Evolutionary conservation across 1,284 basidiomycete species (phyloP), one percentile per base, ranked within the genome.

Genomic region (Marasmius fiardii): DNA sequence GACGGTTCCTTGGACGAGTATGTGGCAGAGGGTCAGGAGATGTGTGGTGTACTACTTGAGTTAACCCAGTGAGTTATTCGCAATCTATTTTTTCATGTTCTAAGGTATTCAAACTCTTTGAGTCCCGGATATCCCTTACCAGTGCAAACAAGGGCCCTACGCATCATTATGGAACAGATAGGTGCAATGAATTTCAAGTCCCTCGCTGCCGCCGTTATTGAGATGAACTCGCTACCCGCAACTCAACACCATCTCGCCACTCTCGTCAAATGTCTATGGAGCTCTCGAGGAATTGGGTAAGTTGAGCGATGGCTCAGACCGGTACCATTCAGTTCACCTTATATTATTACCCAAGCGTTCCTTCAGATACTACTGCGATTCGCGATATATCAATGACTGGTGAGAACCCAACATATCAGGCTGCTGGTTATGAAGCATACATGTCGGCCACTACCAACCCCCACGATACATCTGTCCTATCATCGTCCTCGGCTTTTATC

Each of bases 121-220:
- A 56, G 50, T 5, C 47, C 48, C 18, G 43, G 31, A n/a, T 56
- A 51, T 34, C 35, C 49, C 8, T 43, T 51, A 2, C 45, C 54
- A 14, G 45, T 52, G 10, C 54, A 49, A 35, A 51, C 28, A 16
- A 24, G 54, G 51, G 54, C 54, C 20, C 51, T 51, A 8, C 54
- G 49, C 14, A 10, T 56, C 12, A 51, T 55, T 1, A 55, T 55
- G 54, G 21, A 31, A 12, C 43, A 11, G 20, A 48, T 56, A 3
- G 54, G 54, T 37, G 24, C 48, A 16, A 39, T 56, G 49, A 50
- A 56, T 16, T 44, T 51, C 23, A 34, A 51, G 18, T 20, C 45
- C 5, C 48, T 56, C 10, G 50, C 54, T 10, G 10, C 37, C 31
- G 28, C 43, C 24, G 10, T 55, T 3, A 21, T 43, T 2, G 7